Evolutionary conservation across 495 filamentous ascomycete species (phyloP).

Genomic region (Filosporella fistucella): DNA sequence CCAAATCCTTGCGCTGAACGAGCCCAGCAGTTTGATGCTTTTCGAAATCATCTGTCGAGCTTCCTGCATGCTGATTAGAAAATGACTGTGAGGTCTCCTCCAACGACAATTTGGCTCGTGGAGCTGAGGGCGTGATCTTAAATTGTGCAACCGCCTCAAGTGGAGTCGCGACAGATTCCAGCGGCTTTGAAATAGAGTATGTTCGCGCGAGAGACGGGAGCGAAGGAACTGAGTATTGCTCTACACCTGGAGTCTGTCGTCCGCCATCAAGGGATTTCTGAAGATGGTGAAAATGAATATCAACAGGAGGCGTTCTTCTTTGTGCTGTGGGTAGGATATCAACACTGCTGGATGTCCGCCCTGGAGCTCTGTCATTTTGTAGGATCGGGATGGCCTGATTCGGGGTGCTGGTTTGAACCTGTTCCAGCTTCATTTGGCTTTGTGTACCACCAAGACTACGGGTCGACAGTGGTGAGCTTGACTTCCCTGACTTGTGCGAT

Average conservation of each 20-base stretch:
- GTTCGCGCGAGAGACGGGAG: too few species aligned
- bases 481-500: conserved; percentile 18
- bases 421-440: neutral
- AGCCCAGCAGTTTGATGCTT: too few species aligned
- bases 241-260: too few species aligned
- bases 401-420: neutral
- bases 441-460: neutral
- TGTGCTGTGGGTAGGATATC: neutral
- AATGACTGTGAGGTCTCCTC: neutral
- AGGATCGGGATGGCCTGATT: neutral
- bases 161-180: neutral
- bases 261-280: conserved; percentile 1
- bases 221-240: too few species aligned
- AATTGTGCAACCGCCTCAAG: neutral
- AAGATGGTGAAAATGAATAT: too few species aligned
- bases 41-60: too few species aligned
- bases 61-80: too few species aligned
- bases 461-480: conserved; percentile 8
- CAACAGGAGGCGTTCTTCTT: neutral
- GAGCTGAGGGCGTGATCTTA: neutral
- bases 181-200: neutral
- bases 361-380: neutral
- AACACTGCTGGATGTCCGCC: neutral
- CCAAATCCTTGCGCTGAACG: too few species aligned
- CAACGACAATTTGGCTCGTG: neutral